Percentiles rank a stretch among this genome's conserved stretches.
Evolutionary conservation across 768 basidiomycete species (phyloP).

Genomic region (Paxillus involutus): DNA sequence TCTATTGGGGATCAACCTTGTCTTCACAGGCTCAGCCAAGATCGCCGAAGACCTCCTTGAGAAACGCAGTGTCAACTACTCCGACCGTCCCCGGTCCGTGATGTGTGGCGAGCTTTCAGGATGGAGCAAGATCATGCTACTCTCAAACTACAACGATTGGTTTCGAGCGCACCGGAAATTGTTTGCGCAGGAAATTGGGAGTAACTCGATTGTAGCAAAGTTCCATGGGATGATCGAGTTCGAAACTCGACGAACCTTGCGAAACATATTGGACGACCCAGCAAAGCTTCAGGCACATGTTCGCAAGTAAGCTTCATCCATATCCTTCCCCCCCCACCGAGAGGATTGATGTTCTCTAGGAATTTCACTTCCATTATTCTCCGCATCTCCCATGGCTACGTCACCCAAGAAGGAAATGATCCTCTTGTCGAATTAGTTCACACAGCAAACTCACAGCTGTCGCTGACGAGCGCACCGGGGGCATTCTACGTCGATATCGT

Average conservation of each 20-base stretch:
- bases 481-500: conserved; percentile 16
- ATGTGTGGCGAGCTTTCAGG: conserved; percentile 22
- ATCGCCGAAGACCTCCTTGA: conserved; percentile 46
- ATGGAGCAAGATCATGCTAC: conserved; percentile 19
- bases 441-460: conserved; percentile 24
- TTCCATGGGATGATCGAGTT: conserved; percentile 16
- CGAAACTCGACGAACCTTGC: conserved; percentile 15
- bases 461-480: conserved; percentile 3
- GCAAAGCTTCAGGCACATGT: conserved; percentile 5
- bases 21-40: conserved; percentile 43
- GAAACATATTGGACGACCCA: conserved; percentile 9
- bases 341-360: background rate
- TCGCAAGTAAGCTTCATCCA: conserved; percentile 11
- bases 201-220: conserved; percentile 8
- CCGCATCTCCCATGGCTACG: conserved; percentile 40
- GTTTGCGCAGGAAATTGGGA: conserved; percentile 16
- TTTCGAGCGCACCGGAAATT: conserved; percentile 18
- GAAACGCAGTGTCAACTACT: conserved; percentile 43
- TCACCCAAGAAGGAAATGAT: conserved; percentile 36
- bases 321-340: background rate
- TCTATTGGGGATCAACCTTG: conserved; percentile 31
- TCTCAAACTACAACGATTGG: conserved; percentile 12
- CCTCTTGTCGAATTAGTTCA: conserved; percentile 32
- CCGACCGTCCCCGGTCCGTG: conserved; percentile 24
- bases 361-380: conserved; percentile 28